Evolutionary conservation across 1,139 yeast genomes (phyloP).

Genomic region (Casaregolazyma suthepensis): DNA sequence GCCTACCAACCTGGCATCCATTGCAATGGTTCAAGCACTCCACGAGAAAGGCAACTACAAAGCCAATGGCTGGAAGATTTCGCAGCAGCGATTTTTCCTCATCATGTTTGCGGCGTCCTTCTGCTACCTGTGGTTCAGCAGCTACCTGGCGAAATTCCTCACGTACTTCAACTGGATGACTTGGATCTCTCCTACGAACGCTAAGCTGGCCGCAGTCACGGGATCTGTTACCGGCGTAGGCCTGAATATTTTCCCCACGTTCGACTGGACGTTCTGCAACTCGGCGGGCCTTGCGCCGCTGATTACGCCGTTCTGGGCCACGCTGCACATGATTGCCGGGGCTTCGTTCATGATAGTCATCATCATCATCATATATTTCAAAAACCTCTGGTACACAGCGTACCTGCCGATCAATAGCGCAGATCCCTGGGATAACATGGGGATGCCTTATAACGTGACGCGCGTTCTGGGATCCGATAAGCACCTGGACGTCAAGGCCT

Average conservation of each 20-base stretch:
- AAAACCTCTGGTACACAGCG: slow-evolving; percentile 34
- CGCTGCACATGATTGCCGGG: slow-evolving; percentile 33
- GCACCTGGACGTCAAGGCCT: slow-evolving; percentile 26
- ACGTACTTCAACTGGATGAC: slow-evolving; percentile 45
- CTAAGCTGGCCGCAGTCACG: slow-evolving; percentile 37
- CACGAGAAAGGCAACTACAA: slow-evolving; percentile 46
- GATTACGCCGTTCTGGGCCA: slow-evolving; percentile 41
- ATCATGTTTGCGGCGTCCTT: slow-evolving; percentile 36
- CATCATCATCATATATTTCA: slow-evolving; percentile 1
- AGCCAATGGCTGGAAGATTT: slow-evolving; percentile 43
- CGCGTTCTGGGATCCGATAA: slow-evolving; percentile 36
- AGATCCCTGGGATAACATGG: slow-evolving; percentile 42
- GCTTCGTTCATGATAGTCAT: slow-evolving; percentile 25
- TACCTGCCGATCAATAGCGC: slow-evolving; percentile 49
- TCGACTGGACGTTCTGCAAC: slow-evolving; percentile 43
- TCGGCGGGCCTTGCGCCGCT: slow-evolving; percentile 26
- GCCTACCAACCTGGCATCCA: slow-evolving; percentile 45
- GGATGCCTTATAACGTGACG: slow-evolving; percentile 38
- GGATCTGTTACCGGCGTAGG: slow-evolving; percentile 45
- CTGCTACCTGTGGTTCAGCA: slow-evolving; percentile 51
- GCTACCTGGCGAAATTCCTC: slow-evolving; percentile 43
- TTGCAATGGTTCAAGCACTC: slow-evolving; percentile 50
- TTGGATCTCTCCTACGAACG: slow-evolving; percentile 35
- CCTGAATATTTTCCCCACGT: slow-evolving; percentile 39
- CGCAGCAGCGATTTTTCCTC: slow-evolving; percentile 42